Percentiles rank a stretch among this genome's conserved stretches.
phyloP scores from a whole-genome alignment of 768 basidiomycete genomes.

The Trametes cubensis region DNA sequence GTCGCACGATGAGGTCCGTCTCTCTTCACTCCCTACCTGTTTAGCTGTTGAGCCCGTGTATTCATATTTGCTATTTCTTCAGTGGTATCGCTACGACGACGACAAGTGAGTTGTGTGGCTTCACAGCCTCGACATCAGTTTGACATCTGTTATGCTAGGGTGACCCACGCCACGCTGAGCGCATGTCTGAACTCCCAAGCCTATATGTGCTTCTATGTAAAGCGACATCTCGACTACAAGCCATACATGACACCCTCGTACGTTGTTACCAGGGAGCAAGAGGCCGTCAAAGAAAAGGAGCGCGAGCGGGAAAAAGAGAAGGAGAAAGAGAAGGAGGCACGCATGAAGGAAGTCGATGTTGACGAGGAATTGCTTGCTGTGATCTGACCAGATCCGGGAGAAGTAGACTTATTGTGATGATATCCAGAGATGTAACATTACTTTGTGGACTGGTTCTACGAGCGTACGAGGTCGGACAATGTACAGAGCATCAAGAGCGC shows the following conservation, averaged over 20 bases:
- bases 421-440: slow-evolving; percentile 16
- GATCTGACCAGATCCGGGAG: slow-evolving; percentile 27
- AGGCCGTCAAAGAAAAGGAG: slow-evolving; percentile 63
- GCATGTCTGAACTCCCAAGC: slow-evolving; percentile 73
- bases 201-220: slow-evolving; percentile 97
- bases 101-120: slow-evolving; percentile 65
- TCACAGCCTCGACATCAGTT: slow-evolving; percentile 14
- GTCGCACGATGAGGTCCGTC: slow-evolving; percentile 79
- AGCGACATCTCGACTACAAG: slow-evolving; percentile 85
- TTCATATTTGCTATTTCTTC: slow-evolving; percentile 2
- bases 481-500: slow-evolving; percentile 15
- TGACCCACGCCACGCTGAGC: slow-evolving; percentile 68
- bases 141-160: slow-evolving; percentile 44
- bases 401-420: neutral
- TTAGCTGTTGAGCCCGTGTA: too few species aligned
- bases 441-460: slow-evolving; percentile 11
- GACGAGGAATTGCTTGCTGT: slow-evolving; percentile 59
- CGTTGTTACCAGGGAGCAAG: slow-evolving; percentile 63
- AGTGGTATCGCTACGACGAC: slow-evolving; percentile 97
- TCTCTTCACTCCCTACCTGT: neutral
- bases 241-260: slow-evolving; percentile 70
- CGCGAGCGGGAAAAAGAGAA: slow-evolving; percentile 50
- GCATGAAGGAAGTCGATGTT: slow-evolving; percentile 58
- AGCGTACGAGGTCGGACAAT: slow-evolving; percentile 8
- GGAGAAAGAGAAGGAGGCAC: slow-evolving; percentile 38